These are phyloP conservation scores for Deuterostichococcus epilithicus DNA, from an alignment of 139 green algal species.

Conservation along the genomic window DNA sequence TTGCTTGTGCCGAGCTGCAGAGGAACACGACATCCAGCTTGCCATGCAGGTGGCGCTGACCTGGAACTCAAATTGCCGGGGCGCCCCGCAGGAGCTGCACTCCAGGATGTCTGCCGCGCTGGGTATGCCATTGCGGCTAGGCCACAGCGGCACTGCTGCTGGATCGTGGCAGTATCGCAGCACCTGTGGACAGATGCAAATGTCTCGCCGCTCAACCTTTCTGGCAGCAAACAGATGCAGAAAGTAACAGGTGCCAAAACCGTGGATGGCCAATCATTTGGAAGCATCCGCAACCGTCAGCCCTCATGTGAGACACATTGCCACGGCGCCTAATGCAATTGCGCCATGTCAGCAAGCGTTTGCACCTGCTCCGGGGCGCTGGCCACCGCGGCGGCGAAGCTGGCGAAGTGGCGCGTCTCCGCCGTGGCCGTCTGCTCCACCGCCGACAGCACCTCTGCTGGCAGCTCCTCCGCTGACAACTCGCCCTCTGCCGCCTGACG, in stretches of 20 bases:
- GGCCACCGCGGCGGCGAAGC: conserved; percentile 35
- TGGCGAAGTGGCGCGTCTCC: conserved; percentile 54
- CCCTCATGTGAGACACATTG: too few species aligned
- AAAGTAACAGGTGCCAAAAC: too few species aligned
- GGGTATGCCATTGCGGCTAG: conserved; percentile 30
- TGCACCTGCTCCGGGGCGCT: conserved; percentile 9
- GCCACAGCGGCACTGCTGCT: conserved; percentile 63
- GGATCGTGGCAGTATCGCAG: conserved; percentile 76
- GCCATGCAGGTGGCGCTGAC: neutral
- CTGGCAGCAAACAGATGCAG: too few species aligned
- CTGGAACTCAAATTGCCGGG: conserved; percentile 74
- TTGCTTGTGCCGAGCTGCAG: neutral
- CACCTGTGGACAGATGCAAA: conserved; percentile 30
- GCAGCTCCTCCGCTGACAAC: conserved; percentile 60
- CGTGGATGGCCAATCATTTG: too few species aligned
- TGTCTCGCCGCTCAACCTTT: too few species aligned
- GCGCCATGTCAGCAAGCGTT: too few species aligned
- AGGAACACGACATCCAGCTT: neutral
- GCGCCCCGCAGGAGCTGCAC: conserved; percentile 53
- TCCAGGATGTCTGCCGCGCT: conserved; percentile 35
- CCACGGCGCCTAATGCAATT: too few species aligned
- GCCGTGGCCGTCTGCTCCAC: conserved; percentile 39
- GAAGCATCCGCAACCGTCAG: too few species aligned
- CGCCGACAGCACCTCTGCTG: conserved; percentile 48
- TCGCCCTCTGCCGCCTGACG: conserved; percentile 47